Base-by-base conservation (phyloP, 495 filamentous ascomycete species). In the Saxophila tyrrhenica region DNA sequence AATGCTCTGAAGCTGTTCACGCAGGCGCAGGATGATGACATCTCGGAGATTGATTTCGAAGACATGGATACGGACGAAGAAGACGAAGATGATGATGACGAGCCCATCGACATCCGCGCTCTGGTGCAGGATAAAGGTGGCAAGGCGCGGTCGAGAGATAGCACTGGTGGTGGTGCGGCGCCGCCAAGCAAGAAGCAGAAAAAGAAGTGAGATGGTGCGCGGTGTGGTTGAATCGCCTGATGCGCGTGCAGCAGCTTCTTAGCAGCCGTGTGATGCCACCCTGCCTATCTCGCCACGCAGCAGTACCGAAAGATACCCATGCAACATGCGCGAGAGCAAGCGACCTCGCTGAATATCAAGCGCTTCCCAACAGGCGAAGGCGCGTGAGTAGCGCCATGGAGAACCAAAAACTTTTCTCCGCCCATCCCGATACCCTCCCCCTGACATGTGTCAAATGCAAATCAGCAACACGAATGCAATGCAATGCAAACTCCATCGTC, bases 1-100 rank as follows among this genome's bases (percentile, higher is more conserved):
- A 77, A 81, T 50, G 91, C 91, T 23, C 77, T 94, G 63, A 90
- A 87, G 65, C 89, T 89, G 67, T 97, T 90, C 67, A 85, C 74
- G 38, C 72, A 79, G 64, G 78, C 82, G 16, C 76, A 86, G 58
- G 84, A 86, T 65, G 78, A 80, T 39, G 63, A 77, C 11, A 54
- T 67, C 35, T 69, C 65, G 1, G 81, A 83, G 35, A 55, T 67
- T n/a, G 78, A 83, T 43, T 79, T 82, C 52, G 82, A 84, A 60
- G 74, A 73, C 13, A 69, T 67, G 32, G 75, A 78, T 7, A 72
- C 72, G 35, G 70, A 67, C 19, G 70, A 71, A 23, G 72, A 77
- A 32, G 70, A 69, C 39, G 72, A 78, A 46, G 68, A 71, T 1
- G 70, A 75, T 24, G 66, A 65, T n/a, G 64, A 57, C 25, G 55